Base-by-base conservation (phyloP, 2,329 filamentous ascomycete genomes). In the Fusarium heterosporum region DNA sequence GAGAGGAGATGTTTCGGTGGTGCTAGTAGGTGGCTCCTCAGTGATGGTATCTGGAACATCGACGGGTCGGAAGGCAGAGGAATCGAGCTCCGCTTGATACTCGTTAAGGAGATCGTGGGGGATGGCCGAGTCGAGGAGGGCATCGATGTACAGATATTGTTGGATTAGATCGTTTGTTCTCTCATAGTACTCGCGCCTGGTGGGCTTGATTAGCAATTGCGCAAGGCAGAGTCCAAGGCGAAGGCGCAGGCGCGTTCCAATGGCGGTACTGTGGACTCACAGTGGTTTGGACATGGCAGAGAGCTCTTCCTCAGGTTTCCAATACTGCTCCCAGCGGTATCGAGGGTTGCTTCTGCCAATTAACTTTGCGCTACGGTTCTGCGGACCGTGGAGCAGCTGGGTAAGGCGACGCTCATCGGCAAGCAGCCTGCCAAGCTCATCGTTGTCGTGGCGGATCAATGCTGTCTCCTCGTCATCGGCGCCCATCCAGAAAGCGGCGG, bases 121-220 rank as follows among this genome's bases (percentile, higher is more conserved):
- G n/a, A 97, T 87, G 29, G 93, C 94, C 10, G 93, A 97, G 79
- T 97, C 93, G 63, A 98, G 85, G 56, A 98, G 83, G 51, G 90
- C 88, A 79, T 97, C 95, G 72, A 97, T 97, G 77, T 96, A 97
- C 66, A 96, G 84, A 77, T 97, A 98, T 76, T 97, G 91, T 77
- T 96, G 92, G 60, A 98, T 89, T 41, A 97, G 83, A 70, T 90
- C 89, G 79, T 98, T 98, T 75, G 90, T 95, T 41, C 92, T 88
- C 81, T 96, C 90, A 75, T 98, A 97, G 80, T 97, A 97, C 73
- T 90, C 75, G 45, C 93, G 91, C 61, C 88, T 90, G 66, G 9
- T 42, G 26, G 17, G 13, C 9, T 50, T 57, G 55, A 52, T 58
- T 52, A 63, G 49, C 32, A 38, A 39, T 22, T 51, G 45, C 38